These are phyloP conservation scores for Candida ficus DNA, from an alignment of 805 yeast genomes.

Conservation along the genomic window DNA sequence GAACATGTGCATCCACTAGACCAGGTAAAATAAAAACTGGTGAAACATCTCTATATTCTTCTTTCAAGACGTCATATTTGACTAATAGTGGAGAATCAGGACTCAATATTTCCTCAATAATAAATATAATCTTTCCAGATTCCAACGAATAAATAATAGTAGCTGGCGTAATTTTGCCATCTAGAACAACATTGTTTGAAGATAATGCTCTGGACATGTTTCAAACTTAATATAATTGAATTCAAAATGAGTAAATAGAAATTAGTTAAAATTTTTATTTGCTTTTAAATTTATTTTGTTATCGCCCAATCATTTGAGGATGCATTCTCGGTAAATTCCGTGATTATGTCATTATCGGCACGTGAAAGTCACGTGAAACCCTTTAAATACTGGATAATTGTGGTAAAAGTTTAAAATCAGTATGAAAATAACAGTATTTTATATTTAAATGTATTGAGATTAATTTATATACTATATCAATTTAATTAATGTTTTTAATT, in stretches of 20 bases:
- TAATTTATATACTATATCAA: no score
- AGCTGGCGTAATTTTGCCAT: conserved; percentile 45
- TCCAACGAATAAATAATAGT: conserved; percentile 56
- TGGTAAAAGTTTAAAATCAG: no score
- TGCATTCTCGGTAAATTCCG: neutral
- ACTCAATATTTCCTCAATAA: conserved; percentile 36
- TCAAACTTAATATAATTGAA: neutral
- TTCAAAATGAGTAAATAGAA: no score
- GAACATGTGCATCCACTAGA: conserved; percentile 90
- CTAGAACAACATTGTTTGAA: conserved; percentile 52
- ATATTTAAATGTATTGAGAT: no score
- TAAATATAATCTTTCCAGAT: conserved; percentile 54
- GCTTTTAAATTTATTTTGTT: neutral
- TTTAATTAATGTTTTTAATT: no score
- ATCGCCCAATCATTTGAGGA: neutral
- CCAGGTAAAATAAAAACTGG: conserved; percentile 80
- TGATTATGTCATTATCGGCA: neutral
- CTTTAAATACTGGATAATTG: neutral
- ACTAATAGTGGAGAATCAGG: conserved; percentile 35
- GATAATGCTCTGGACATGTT: conserved; percentile 43
- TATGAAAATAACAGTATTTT: no score
- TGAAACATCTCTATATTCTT: conserved; percentile 46
- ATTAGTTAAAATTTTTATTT: no score
- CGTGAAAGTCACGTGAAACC: neutral
- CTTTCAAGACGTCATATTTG: conserved; percentile 37